These are phyloP conservation scores for Curvularia verruculosa DNA, from an alignment of 2,329 filamentous ascomycete species.

Conservation along the genomic window DNA sequence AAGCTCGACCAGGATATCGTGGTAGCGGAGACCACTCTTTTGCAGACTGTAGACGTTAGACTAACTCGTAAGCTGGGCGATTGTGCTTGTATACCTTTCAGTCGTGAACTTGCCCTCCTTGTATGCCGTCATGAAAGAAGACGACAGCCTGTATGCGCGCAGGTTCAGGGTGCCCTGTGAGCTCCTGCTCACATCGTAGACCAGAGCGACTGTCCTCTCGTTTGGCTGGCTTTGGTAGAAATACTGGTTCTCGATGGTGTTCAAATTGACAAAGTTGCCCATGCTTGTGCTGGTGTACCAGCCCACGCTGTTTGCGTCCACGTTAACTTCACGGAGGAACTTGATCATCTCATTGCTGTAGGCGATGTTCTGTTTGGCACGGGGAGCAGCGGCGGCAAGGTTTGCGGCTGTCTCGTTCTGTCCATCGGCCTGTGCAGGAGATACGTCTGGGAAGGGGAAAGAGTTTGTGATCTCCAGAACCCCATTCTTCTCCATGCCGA, in stretches of 20 bases:
- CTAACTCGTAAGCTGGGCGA: not conserved
- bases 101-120: conserved; percentile 98
- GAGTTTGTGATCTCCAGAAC: conserved; percentile 90
- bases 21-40: conserved; percentile 91
- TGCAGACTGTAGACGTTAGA: conserved; percentile 69
- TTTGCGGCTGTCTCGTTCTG: conserved; percentile 52
- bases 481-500: conserved; percentile 87
- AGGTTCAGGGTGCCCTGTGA: conserved; percentile 89
- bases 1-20: conserved; percentile 90
- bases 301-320: conserved; percentile 96
- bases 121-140: conserved; percentile 84
- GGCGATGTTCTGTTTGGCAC: conserved; percentile 83
- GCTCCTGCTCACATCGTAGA: conserved; percentile 95
- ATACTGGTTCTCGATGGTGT: conserved; percentile 97
- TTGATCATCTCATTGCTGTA: conserved; percentile 99
- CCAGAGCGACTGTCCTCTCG: conserved; percentile 83
- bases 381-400: conserved; percentile 83
- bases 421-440: conserved; percentile 64
- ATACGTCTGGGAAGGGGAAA: conserved; percentile 89
- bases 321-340: conserved; percentile 94
- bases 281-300: conserved; percentile 99
- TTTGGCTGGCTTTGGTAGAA: conserved; percentile 94
- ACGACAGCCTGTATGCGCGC: conserved; percentile 88
- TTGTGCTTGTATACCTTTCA: conserved; percentile 74
- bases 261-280: conserved; percentile 95